Evolutionary conservation across 352 stramenopile genomes (phyloP).

Genomic region (Globisporangium recalcitrans): DNA sequence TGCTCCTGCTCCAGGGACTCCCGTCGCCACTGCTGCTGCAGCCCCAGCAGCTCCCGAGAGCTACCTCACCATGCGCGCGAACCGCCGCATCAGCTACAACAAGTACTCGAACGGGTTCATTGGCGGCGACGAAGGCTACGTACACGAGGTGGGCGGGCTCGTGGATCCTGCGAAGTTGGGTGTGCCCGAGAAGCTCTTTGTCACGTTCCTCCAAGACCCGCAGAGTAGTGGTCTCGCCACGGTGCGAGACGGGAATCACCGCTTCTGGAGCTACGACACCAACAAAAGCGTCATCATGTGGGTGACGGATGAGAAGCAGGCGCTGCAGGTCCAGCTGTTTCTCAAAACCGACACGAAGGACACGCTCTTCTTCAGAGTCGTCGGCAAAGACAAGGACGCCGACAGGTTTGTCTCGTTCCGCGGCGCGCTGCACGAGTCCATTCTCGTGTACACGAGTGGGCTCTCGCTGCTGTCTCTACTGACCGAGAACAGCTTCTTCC

Average conservation of each 20-base stretch:
- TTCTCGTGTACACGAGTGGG: neutral
- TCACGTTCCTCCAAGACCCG: neutral
- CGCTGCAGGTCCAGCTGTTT: neutral
- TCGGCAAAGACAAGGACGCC: neutral
- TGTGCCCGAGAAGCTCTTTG: neutral
- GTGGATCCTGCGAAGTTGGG: neutral
- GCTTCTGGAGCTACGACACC: neutral
- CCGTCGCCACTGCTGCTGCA: neutral
- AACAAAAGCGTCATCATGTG: neutral
- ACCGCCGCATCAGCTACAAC: neutral
- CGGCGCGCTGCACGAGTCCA: neutral
- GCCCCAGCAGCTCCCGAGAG: neutral
- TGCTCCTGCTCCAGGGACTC: no score
- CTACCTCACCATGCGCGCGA: constrained; percentile 3
- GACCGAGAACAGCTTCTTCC: constrained; percentile 4
- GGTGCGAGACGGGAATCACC: neutral
- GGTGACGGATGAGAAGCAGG: neutral
- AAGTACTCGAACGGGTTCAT: constrained; percentile 1
- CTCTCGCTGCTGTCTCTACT: neutral
- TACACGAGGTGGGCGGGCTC: neutral
- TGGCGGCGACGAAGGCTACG: neutral
- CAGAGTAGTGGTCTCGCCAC: neutral
- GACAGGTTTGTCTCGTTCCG: constrained; percentile 1
- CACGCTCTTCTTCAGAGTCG: neutral
- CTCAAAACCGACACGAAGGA: neutral